phyloP scores from a whole-genome alignment of 2,329 filamentous ascomycete genomes.

The Cladosporium sp. region DNA sequence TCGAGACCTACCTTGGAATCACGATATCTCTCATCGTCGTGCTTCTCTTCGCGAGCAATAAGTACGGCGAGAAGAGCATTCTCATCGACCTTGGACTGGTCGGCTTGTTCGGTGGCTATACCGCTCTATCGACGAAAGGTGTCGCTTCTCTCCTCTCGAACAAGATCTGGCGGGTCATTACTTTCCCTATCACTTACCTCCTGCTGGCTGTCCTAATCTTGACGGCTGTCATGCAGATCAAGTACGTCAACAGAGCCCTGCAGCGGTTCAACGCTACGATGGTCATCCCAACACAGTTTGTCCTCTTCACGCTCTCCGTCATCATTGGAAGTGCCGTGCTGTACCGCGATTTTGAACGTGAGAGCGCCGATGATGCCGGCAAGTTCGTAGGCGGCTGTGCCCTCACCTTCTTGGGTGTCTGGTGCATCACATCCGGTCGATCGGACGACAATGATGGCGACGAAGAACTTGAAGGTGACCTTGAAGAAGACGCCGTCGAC shows the following conservation, averaged over 20 bases:
- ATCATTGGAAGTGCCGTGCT: slow-evolving; percentile 91
- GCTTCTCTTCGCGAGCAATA: slow-evolving; percentile 77
- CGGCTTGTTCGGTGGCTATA: slow-evolving; percentile 95
- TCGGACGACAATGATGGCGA: slow-evolving; percentile 57
- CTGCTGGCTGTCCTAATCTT: slow-evolving; percentile 73
- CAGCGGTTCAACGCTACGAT: slow-evolving; percentile 96
- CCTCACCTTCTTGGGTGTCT: slow-evolving; percentile 94
- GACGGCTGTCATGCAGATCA: slow-evolving; percentile 94
- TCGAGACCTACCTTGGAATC: slow-evolving; percentile 82
- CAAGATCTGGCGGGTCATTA: slow-evolving; percentile 81
- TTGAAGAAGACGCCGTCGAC: slow-evolving; percentile 39
- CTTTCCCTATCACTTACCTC: slow-evolving; percentile 86
- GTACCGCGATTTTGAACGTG: slow-evolving; percentile 91
- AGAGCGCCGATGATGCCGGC: slow-evolving; percentile 64
- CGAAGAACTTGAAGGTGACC: slow-evolving; percentile 20
- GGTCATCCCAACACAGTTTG: slow-evolving; percentile 96
- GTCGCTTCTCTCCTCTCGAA: slow-evolving; percentile 93
- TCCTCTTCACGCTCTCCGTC: slow-evolving; percentile 91
- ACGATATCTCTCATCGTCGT: slow-evolving; percentile 68
- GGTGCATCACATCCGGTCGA: slow-evolving; percentile 87
- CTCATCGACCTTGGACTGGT: slow-evolving; percentile 91
- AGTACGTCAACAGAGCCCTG: slow-evolving; percentile 85
- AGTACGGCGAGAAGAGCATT: slow-evolving; percentile 80
- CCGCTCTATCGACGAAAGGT: slow-evolving; percentile 93
- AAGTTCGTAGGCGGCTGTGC: slow-evolving; percentile 91